These are phyloP conservation scores for Aspergillus tamarii DNA, from an alignment of 2,329 filamentous ascomycete genomes.

Conservation along the genomic window DNA sequence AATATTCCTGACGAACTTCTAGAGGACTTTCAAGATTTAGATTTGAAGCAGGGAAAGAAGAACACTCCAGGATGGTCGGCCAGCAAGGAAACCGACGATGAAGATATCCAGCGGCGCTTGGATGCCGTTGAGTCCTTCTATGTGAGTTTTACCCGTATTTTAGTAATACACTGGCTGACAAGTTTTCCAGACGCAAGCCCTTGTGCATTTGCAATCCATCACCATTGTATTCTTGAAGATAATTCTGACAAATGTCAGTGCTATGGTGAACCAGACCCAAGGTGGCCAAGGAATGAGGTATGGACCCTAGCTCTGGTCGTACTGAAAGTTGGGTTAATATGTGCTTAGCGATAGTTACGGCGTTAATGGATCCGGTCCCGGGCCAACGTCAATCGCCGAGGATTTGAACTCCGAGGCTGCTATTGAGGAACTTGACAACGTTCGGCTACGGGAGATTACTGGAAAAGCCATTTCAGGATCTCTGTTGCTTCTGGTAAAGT, in stretches of 20 bases:
- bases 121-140: constrained; percentile 82
- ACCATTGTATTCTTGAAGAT: constrained; percentile 91
- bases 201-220: constrained; percentile 88
- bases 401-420: constrained; percentile 39
- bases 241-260: constrained; percentile 82
- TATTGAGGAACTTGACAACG: constrained; percentile 78
- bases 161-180: background rate
- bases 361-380: constrained; percentile 28
- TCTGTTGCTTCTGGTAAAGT: constrained; percentile 85
- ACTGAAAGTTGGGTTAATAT: background rate
- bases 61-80: constrained; percentile 17
- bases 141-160: constrained; percentile 56
- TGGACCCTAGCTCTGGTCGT: constrained; percentile 36
- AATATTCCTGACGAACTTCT: constrained; percentile 49
- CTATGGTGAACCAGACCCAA: constrained; percentile 67
- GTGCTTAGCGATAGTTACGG: constrained; percentile 29
- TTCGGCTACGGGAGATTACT: constrained; percentile 81
- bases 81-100: constrained; percentile 38
- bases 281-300: constrained; percentile 52
- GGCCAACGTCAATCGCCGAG: constrained; percentile 20
- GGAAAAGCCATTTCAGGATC: constrained; percentile 91
- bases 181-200: constrained; percentile 63
- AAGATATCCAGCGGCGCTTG: constrained; percentile 59
- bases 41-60: constrained; percentile 23
- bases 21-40: constrained; percentile 28